phyloP scores from a whole-genome alignment of 306 rosid genomes.

The Alnus rubra region DNA sequence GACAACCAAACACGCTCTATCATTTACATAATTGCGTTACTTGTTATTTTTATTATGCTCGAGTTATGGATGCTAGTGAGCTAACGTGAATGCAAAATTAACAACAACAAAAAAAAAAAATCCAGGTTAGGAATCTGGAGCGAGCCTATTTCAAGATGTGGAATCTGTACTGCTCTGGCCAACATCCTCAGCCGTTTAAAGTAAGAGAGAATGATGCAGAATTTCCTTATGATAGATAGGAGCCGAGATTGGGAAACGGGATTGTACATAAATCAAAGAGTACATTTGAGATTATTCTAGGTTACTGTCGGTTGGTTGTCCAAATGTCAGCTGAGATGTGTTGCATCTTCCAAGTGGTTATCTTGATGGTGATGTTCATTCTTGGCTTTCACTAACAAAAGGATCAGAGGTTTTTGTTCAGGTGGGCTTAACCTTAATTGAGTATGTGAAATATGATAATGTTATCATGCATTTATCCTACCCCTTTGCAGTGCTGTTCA shows the following conservation, averaged over 20 bases:
- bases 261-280: slow-evolving; percentile 43
- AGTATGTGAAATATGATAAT: background rate
- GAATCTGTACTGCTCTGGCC: slow-evolving; percentile 59
- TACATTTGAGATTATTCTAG: background rate
- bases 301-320: background rate
- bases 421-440: background rate
- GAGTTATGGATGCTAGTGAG: slow-evolving; percentile 4
- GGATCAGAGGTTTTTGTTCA: background rate
- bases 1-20: no score
- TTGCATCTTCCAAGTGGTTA: background rate
- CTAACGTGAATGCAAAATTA: background rate
- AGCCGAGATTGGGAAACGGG: slow-evolving; percentile 44
- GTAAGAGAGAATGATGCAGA: slow-evolving; percentile 53
- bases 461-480: background rate
- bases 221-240: slow-evolving; percentile 53
- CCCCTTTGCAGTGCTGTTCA: no score
- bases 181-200: slow-evolving; percentile 55
- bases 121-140: slow-evolving; percentile 60
- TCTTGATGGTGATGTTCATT: background rate
- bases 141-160: slow-evolving; percentile 56
- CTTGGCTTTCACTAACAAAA: background rate
- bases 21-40: background rate
- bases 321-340: background rate
- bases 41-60: background rate
- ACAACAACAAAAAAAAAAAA: background rate